Evolutionary conservation across 1,284 basidiomycete species (phyloP), one percentile per base, ranked within the genome.

Genomic region (Rhizoctonia solani): DNA sequence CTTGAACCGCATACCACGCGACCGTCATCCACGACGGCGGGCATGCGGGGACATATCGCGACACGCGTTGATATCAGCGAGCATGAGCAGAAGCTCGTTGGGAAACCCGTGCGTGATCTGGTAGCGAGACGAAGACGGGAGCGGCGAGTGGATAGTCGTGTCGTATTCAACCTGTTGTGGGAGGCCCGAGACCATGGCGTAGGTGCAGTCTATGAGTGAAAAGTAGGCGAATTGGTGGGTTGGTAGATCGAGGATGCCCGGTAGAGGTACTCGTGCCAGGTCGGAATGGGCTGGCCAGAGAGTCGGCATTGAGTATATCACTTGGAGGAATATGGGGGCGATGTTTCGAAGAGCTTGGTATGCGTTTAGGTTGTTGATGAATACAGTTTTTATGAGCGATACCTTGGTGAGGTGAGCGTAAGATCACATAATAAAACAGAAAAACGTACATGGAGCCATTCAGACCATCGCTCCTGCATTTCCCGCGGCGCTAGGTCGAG

Each of bases 141-240:
- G 44, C 6, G 6, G 6, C 9, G 44, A 46, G 14, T 46, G 46
- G 9, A 41, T 30, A 5, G 47, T 41, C 8, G 49, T 63, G 37
- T 63, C 47, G 49, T 63, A 63, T 21, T 63, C 59, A 30, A 63
- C 34, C 3, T 46, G 25, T 16, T 46, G 59, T 29, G 47, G 32
- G 5, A 23, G 23, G 11, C 59, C 59, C 16, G 23, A 63, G 2
- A 37, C 37, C 6, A 63, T 23, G 16, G 46, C 37, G 14, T 34
- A 39, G 21, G 42, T 32, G 9, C 25, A n/a, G 25, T 63, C 59
- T 3, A 41, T 29, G 47, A 52, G 41, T 39, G 42, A 16, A 21
- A 52, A 63, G 21, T 47, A 29, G 4, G 32, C 49, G 4, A 63
- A 49, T 5, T 63, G 47, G 37, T 30, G 30, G 5, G 6, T 19